phyloP scores from a whole-genome alignment of 2,329 filamentous ascomycete species.

The Venturiaceae sp. region DNA sequence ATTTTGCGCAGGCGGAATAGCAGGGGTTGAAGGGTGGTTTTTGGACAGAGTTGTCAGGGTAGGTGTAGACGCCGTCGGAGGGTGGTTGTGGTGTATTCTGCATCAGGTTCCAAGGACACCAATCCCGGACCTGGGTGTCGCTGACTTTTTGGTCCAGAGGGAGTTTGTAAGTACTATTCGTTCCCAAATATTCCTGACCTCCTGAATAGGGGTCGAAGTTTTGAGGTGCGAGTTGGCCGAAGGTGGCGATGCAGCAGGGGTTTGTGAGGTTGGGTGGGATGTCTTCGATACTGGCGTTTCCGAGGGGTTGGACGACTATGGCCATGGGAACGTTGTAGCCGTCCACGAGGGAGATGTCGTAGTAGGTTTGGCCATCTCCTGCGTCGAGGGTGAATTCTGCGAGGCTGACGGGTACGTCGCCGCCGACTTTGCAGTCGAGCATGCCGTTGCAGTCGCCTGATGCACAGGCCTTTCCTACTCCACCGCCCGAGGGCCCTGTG shows the following conservation, averaged over 20 bases:
- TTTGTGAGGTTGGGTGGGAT: conserved; percentile 71
- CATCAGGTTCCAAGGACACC: conserved; percentile 77
- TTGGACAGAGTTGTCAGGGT: conserved; percentile 64
- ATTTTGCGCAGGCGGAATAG: conserved; percentile 65
- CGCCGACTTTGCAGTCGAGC: conserved; percentile 59
- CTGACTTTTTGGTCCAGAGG: conserved; percentile 50
- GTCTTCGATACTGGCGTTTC: conserved; percentile 47
- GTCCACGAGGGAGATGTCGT: conserved; percentile 77
- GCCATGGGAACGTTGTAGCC: conserved; percentile 72
- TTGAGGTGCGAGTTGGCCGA: conserved; percentile 43
- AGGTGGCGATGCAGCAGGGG: conserved; percentile 64
- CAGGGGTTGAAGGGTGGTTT: conserved; percentile 69
- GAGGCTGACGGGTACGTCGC: conserved; percentile 63
- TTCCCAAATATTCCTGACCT: conserved; percentile 39
- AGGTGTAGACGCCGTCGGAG: conserved; percentile 68
- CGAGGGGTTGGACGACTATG: conserved; percentile 38
- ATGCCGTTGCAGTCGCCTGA: conserved; percentile 70
- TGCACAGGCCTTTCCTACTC: conserved; percentile 49
- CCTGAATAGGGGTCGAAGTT: conserved; percentile 36
- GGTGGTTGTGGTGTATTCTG: conserved; percentile 58
- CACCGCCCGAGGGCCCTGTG: conserved; percentile 37
- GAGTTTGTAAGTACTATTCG: conserved; percentile 56
- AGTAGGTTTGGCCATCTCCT: conserved; percentile 61
- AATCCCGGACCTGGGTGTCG: conserved; percentile 47
- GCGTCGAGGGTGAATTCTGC: conserved; percentile 72